Conservation (phyloP, 2,329 filamentous ascomycete genomes). For the Fonsecaea pedrosoi region DNA sequence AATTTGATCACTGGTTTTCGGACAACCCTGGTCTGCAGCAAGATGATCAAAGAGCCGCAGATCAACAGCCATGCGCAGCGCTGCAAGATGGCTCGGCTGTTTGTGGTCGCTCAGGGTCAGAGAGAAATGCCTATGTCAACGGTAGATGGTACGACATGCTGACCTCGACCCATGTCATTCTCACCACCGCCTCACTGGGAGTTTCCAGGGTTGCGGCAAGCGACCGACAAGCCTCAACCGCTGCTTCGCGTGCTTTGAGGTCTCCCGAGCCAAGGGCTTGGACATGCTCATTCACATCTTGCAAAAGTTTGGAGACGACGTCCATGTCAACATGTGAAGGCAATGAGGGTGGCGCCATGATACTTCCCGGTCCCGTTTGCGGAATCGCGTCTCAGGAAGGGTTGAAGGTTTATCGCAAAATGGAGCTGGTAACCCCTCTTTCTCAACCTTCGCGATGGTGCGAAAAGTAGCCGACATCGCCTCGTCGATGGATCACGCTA, state of each 20-base stretch:
- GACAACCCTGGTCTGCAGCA: background rate
- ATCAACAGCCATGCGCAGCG: conserved; percentile 17
- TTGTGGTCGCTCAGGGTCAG: conserved; percentile 1
- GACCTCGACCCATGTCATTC: conserved; percentile 24
- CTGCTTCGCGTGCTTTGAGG: conserved; percentile 19
- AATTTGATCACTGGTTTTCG: conserved; percentile 21
- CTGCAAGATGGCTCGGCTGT: conserved; percentile 20
- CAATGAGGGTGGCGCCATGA: background rate
- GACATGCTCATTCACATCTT: conserved; percentile 20
- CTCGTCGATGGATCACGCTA: background rate
- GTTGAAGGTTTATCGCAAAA: background rate
- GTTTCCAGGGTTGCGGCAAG: conserved; percentile 19
- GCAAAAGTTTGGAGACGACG: conserved; percentile 6
- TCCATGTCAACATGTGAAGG: conserved; percentile 9
- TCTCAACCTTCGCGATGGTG: background rate
- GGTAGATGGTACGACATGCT: background rate
- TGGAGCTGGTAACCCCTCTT: background rate
- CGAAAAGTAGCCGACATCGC: background rate
- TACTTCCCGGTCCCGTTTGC: background rate
- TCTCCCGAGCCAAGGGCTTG: conserved; percentile 19
- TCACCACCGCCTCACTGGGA: conserved; percentile 22
- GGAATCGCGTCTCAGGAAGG: background rate
- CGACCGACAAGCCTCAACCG: conserved; percentile 17
- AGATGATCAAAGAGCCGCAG: conserved; percentile 19
- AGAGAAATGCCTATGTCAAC: background rate